These are phyloP conservation scores for Limonomyces culmigenus DNA, from an alignment of 1,284 basidiomycete species.

Conservation along the genomic window DNA sequence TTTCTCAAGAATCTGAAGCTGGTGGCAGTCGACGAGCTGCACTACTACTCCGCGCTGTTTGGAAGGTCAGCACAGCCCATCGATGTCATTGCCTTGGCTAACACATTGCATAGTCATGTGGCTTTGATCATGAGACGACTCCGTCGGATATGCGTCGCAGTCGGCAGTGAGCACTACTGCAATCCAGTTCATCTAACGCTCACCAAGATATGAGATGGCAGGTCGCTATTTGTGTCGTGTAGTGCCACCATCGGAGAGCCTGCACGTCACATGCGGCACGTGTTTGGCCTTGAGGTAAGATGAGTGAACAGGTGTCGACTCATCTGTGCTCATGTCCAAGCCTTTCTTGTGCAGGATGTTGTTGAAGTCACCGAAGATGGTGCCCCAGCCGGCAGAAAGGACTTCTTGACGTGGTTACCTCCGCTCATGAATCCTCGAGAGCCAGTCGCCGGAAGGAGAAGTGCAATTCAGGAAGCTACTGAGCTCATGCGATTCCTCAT, in stretches of 20 bases:
- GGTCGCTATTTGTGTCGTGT: constrained; percentile 66
- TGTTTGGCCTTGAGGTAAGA: constrained; percentile 55
- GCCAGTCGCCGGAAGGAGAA: constrained; percentile 38
- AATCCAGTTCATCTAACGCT: neutral
- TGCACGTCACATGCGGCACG: constrained; percentile 52
- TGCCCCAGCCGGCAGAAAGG: constrained; percentile 68
- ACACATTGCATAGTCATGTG: constrained; percentile 57
- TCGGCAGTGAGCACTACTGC: constrained; percentile 54
- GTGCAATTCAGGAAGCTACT: constrained; percentile 58
- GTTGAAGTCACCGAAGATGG: constrained; percentile 69
- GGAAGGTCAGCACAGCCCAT: constrained; percentile 34
- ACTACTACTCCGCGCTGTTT: constrained; percentile 60
- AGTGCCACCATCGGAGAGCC: constrained; percentile 82
- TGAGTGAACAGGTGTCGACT: too few species aligned
- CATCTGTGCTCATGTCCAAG: too few species aligned
- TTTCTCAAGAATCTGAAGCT: constrained; percentile 64
- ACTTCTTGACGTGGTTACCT: constrained; percentile 67
- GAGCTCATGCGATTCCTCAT: constrained; percentile 68
- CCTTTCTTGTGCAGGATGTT: constrained; percentile 52
- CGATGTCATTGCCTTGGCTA: constrained; percentile 38
- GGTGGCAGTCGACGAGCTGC: constrained; percentile 74
- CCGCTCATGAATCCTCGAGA: constrained; percentile 43
- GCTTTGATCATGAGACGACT: constrained; percentile 64
- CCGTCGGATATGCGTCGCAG: constrained; percentile 64
- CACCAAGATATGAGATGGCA: constrained; percentile 26